Evolutionary conservation across 2,329 filamentous ascomycete genomes (phyloP), one percentile per base, ranked within the genome.

Genomic region (Dactylella cylindrospora): DNA sequence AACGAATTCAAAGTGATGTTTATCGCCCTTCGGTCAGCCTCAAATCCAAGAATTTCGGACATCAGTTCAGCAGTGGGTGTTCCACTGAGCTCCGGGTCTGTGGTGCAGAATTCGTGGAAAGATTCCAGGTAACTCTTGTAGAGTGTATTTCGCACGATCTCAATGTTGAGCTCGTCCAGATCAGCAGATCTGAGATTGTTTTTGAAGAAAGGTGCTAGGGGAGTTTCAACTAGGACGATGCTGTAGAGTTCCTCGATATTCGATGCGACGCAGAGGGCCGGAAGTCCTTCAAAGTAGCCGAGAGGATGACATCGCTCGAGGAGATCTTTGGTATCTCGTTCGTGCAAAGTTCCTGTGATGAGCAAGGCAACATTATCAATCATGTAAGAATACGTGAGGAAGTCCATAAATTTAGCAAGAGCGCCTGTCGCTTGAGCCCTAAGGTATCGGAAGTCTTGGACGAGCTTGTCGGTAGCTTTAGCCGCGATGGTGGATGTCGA

Each of bases 51-150:
- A 45, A 96, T 88, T 76, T 97, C 91, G 5, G 85, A 84, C 93
- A 98, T 98, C 72, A 96, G 84, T 70, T 95, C 90, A 35, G 89
- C 80, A 0, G 93, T 98, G 0, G 93, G 90, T 5, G 90, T 94
- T 29, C 89, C 88, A 29, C 81, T 79, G 76, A 97, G 86, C 33
- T 95, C 91, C 0, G 90, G 79, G 71, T 95, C 82, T 7, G 84
- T 86, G 75, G 91, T 95, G 75, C 97, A 86, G 73, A 96, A 98
- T 67, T 86, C 81, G 77, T 97, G 83, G 74, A 98, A 98, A 73
- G 97, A 93, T 73, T 98, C 93, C 5, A 98, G 81, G 73, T 98
- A 98, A 78, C 97, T 97, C 81, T 98, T 98, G 80, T 97, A 98
- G 28, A 98, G 79, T 0, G 90, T 98, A 76, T 98, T 98, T 66